These are phyloP conservation scores for Pistacia vera DNA, from an alignment of 345 rosid species.

Conservation along the genomic window DNA sequence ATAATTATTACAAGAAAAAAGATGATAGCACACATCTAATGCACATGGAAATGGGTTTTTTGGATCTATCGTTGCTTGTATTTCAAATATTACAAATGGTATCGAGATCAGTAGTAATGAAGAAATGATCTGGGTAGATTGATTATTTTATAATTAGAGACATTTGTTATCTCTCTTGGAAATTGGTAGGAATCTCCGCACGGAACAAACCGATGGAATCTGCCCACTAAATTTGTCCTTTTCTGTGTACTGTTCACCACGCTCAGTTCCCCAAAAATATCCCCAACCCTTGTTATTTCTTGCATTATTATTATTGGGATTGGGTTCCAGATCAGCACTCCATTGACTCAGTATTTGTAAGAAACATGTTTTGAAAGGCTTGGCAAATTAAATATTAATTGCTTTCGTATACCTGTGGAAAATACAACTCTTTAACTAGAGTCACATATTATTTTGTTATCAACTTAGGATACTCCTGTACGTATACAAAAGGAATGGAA, in stretches of 20 bases:
- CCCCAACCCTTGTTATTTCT: too few relatives aligned
- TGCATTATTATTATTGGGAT: too few relatives aligned
- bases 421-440: neutral
- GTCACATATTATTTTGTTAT: too few relatives aligned
- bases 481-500: neutral
- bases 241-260: neutral
- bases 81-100: neutral
- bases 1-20: too few relatives aligned
- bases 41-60: neutral
- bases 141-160: too few relatives aligned
- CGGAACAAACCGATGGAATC: neutral
- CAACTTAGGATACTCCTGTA: neutral
- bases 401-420: neutral
- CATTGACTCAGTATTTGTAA: neutral
- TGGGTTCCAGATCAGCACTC: neutral
- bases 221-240: conserved; percentile 11
- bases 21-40: neutral
- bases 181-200: conserved; percentile 12
- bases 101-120: neutral
- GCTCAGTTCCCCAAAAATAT: neutral
- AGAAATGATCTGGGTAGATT: too few relatives aligned
- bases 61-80: neutral
- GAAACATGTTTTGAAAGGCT: neutral
- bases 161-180: too few relatives aligned
- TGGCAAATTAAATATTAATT: neutral